Percentiles rank a stretch among this genome's conserved stretches.
Conservation (phyloP, 306 rosid genomes). For the Quercus suber region DNA sequence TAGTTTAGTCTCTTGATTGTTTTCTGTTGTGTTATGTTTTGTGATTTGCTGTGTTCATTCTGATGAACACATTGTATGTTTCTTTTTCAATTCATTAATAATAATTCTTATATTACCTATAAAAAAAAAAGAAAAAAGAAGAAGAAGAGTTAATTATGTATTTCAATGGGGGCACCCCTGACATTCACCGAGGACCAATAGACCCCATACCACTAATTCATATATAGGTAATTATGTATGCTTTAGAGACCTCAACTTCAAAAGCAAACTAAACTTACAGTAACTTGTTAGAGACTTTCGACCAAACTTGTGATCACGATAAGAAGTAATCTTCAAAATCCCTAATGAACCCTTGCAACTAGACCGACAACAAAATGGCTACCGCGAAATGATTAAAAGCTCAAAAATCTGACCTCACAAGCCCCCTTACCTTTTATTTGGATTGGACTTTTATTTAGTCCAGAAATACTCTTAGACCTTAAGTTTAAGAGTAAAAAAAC, state of each 20-base stretch:
- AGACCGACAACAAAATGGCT: slow-evolving; percentile 21
- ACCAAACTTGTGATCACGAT: slow-evolving; percentile 30
- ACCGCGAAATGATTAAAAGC: slow-evolving; percentile 38
- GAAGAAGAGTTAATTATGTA: too few relatives aligned
- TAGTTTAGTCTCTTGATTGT: too few relatives aligned
- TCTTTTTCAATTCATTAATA: too few relatives aligned
- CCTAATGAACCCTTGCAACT: slow-evolving; percentile 27
- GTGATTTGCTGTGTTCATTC: too few relatives aligned
- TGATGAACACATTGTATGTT: too few relatives aligned
- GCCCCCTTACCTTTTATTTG: slow-evolving; percentile 28
- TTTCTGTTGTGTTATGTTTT: too few relatives aligned
- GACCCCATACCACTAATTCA: neutral
- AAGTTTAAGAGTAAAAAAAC: too few relatives aligned
- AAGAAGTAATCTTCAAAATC: slow-evolving; percentile 27
- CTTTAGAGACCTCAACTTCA: neutral
- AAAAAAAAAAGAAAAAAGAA: too few relatives aligned
- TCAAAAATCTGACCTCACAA: slow-evolving; percentile 23
- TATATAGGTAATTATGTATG: neutral
- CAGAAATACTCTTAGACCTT: too few relatives aligned
- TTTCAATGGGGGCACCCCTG: neutral
- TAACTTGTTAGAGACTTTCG: neutral
- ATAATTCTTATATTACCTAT: too few relatives aligned
- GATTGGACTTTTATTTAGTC: too few relatives aligned
- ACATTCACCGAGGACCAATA: neutral
- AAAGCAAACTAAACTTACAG: neutral